phyloP scores from a whole-genome alignment of 768 basidiomycete species.

The Boletus patriciae region DNA sequence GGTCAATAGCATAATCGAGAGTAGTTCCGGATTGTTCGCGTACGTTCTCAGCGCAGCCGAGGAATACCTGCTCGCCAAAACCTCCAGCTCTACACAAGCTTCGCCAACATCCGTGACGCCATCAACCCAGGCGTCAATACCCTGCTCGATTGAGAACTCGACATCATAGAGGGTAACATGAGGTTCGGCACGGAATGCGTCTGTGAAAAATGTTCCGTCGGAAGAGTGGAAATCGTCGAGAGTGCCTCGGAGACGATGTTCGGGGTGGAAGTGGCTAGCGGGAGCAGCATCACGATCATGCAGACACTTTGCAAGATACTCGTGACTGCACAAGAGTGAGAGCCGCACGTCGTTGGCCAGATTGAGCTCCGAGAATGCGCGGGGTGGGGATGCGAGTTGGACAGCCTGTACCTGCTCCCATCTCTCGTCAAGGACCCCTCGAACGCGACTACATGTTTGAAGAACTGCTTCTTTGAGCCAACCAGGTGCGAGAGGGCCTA shows the following conservation, averaged over 20 bases:
- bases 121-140: slow-evolving; percentile 21
- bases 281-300: slow-evolving; percentile 5
- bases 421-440: slow-evolving; percentile 34
- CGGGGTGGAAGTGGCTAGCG: not conserved
- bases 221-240: not conserved
- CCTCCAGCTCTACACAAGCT: slow-evolving; percentile 28
- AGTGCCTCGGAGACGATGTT: slow-evolving; percentile 5
- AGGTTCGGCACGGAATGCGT: slow-evolving; percentile 4
- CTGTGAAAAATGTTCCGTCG: slow-evolving; percentile 8
- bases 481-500: slow-evolving; percentile 20
- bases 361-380: slow-evolving; percentile 16
- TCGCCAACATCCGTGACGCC: slow-evolving; percentile 14
- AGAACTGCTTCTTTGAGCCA: slow-evolving; percentile 41
- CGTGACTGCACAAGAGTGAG: slow-evolving; percentile 31
- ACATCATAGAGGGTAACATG: slow-evolving; percentile 36
- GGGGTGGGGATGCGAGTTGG: slow-evolving; percentile 5
- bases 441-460: slow-evolving; percentile 40
- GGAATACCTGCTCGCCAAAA: slow-evolving; percentile 26
- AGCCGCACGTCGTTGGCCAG: slow-evolving; percentile 33
- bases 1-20: too few relatives aligned
- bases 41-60: slow-evolving; percentile 28
- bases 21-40: not conserved
- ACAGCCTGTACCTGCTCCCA: slow-evolving; percentile 35
- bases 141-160: slow-evolving; percentile 31
- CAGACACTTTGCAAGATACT: slow-evolving; percentile 29